These are phyloP conservation scores for Breviolum minutum DNA, from an alignment of 73 alveolate species.

Conservation along the genomic window DNA sequence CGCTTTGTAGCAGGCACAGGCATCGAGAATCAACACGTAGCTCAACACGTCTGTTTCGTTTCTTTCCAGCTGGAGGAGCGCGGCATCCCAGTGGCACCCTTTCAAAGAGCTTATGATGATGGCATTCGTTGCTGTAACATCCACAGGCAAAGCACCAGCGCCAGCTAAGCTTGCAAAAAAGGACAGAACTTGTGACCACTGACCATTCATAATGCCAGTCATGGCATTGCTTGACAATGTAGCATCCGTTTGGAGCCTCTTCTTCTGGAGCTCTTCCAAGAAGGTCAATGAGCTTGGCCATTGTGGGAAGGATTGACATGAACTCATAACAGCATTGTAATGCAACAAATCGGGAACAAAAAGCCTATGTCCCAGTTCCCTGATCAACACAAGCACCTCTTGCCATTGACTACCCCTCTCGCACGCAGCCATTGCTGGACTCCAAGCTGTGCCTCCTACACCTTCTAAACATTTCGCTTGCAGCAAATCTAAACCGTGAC, in stretches of 20 bases:
- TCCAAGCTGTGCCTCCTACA: background rate
- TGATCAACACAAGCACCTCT: background rate
- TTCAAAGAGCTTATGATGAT: background rate
- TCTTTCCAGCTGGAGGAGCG: background rate
- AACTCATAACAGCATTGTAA: constrained; percentile 31
- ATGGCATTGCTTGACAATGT: constrained; percentile 30
- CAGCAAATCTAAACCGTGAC: background rate
- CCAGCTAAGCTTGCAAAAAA: background rate
- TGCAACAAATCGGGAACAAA: background rate
- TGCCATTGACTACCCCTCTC: constrained; percentile 5
- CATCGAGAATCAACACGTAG: constrained; percentile 12
- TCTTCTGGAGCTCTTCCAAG: background rate
- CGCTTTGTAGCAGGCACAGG: background rate
- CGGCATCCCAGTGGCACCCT: constrained; percentile 6
- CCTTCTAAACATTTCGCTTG: background rate
- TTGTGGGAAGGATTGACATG: background rate
- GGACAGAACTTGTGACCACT: constrained; percentile 9
- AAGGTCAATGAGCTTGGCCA: background rate
- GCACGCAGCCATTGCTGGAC: constrained; percentile 3
- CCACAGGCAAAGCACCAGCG: background rate
- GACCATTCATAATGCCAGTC: constrained; percentile 31
- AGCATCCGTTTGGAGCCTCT: background rate
- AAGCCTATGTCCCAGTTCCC: background rate
- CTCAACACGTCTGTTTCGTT: background rate
- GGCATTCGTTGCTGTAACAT: background rate